Percentiles rank a stretch among this genome's conserved stretches.
Conservation (phyloP, 2,329 filamentous ascomycete species). For the Trichoderma hamatum region DNA sequence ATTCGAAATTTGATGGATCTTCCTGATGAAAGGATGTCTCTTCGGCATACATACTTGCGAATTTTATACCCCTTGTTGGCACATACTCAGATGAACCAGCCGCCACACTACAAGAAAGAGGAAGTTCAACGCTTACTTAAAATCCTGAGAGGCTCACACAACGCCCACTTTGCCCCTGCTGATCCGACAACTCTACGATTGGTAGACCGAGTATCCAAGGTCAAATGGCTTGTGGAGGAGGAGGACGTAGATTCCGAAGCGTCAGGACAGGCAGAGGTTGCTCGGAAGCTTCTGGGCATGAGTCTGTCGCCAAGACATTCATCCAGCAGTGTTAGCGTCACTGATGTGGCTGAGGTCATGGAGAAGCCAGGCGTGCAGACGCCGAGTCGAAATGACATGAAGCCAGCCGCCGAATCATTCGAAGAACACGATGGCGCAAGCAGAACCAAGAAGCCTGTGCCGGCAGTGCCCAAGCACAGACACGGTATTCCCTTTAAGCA, state of each 20-base stretch:
- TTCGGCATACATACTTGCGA: conserved; percentile 92
- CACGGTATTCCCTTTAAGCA: conserved; percentile 54
- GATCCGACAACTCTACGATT: conserved; percentile 80
- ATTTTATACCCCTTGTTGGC: conserved; percentile 88
- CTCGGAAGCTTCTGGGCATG: conserved; percentile 68
- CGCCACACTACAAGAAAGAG: conserved; percentile 88
- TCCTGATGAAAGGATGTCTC: conserved; percentile 74
- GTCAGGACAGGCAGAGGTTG: conserved; percentile 50
- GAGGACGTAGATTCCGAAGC: conserved; percentile 41
- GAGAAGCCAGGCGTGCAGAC: conserved; percentile 84
- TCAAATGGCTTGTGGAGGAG: conserved; percentile 65
- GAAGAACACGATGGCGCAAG: conserved; percentile 35
- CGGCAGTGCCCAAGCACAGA: conserved; percentile 59
- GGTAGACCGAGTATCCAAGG: conserved; percentile 72
- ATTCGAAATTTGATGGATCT: conserved; percentile 96
- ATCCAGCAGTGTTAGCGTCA: conserved; percentile 74
- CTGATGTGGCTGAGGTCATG: conserved; percentile 76
- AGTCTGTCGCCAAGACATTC: conserved; percentile 66
- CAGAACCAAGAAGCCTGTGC: conserved; percentile 50
- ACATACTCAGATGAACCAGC: conserved; percentile 84
- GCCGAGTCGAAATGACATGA: conserved; percentile 59
- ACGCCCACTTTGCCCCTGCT: conserved; percentile 75
- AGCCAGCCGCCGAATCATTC: not conserved
- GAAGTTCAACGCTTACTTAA: conserved; percentile 78
- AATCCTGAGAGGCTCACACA: conserved; percentile 66